Percentiles rank a stretch among this genome's conserved stretches.
Evolutionary conservation across 2,329 filamentous ascomycete genomes (phyloP).

Genomic region (Penicillium corylophilum): DNA sequence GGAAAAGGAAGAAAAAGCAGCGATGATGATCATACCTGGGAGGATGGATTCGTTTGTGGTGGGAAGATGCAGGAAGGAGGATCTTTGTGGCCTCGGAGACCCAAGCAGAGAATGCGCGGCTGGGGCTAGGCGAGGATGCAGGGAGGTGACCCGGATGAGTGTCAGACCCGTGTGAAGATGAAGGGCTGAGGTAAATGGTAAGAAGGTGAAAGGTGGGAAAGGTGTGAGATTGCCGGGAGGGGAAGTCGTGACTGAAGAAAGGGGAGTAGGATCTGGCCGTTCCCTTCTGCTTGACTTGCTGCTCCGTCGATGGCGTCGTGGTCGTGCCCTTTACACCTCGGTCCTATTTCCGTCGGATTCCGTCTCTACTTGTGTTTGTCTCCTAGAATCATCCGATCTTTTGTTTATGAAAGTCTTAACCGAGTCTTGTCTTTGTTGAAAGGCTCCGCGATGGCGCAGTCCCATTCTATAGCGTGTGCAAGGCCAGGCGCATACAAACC

Average conservation of each 20-base stretch:
- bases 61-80: slow-evolving; percentile 26
- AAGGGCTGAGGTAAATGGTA: not conserved
- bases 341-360: not conserved
- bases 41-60: slow-evolving; percentile 26
- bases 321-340: not conserved
- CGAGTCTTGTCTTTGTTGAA: not conserved
- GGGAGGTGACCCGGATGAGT: slow-evolving; percentile 14
- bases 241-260: not conserved
- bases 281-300: not conserved
- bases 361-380: not conserved
- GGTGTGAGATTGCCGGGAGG: slow-evolving; percentile 2
- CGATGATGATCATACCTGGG: slow-evolving; percentile 17
- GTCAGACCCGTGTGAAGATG: slow-evolving; percentile 4
- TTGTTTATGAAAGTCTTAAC: not conserved
- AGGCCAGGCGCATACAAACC: not conserved
- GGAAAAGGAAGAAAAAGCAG: slow-evolving; percentile 5
- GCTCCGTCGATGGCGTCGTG: not conserved
- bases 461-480: not conserved
- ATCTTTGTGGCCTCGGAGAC: slow-evolving; percentile 24
- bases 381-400: not conserved
- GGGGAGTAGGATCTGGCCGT: slow-evolving; percentile 1
- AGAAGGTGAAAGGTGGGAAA: not conserved
- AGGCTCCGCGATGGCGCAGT: not conserved
- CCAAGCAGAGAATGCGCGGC: slow-evolving; percentile 30
- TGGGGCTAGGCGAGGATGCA: slow-evolving; percentile 25